These are phyloP conservation scores for Dactylis glomerata DNA, from an alignment of 176 grass and related monocot species.

Conservation along the genomic window DNA sequence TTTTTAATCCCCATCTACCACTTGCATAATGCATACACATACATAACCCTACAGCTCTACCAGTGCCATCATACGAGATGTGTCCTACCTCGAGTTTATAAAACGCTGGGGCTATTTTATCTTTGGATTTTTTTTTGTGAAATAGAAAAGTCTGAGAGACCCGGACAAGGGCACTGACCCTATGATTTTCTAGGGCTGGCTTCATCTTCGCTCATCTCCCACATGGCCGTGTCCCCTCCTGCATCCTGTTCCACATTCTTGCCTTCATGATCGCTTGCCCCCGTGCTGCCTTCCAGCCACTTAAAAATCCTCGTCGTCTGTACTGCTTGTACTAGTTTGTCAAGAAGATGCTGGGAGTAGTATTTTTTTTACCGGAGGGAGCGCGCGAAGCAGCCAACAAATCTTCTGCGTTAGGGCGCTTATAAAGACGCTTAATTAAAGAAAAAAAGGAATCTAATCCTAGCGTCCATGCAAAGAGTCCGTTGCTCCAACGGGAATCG, in stretches of 20 bases:
- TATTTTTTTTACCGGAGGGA: slow-evolving; percentile 14
- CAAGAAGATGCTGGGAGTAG: not conserved
- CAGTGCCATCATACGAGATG: slow-evolving; percentile 29
- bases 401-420: too few relatives aligned
- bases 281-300: slow-evolving; percentile 2
- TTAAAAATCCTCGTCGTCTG: not conserved
- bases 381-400: slow-evolving; percentile 22
- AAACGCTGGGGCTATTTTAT: slow-evolving; percentile 6
- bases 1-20: not conserved
- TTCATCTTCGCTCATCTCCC: slow-evolving; percentile 25
- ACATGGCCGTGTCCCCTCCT: slow-evolving; percentile 39
- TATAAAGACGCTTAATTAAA: too few relatives aligned
- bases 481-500: too few relatives aligned
- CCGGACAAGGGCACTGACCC: slow-evolving; percentile 20
- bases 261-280: slow-evolving; percentile 1
- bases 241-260: slow-evolving; percentile 31
- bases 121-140: not conserved
- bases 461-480: too few relatives aligned
- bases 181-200: slow-evolving; percentile 25
- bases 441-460: too few relatives aligned
- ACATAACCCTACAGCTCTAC: not conserved
- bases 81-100: slow-evolving; percentile 17
- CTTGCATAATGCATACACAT: not conserved
- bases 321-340: slow-evolving; percentile 11
- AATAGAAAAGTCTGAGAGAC: not conserved